phyloP scores from a whole-genome alignment of 1,139 yeast genomes.

The Candida sanyaensis region DNA sequence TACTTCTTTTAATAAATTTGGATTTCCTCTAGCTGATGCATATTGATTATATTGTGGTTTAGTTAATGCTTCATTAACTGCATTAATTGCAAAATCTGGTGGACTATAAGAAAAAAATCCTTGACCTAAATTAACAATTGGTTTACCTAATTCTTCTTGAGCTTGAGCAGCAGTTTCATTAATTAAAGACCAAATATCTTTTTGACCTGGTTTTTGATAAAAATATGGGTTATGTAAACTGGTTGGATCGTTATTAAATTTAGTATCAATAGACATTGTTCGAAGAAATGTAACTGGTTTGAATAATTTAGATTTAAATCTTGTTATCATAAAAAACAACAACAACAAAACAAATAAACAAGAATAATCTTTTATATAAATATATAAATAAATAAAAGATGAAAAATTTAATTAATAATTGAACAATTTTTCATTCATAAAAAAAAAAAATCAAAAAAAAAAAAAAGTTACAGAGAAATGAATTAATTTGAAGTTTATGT shows the following conservation, averaged over 20 bases:
- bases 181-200: slow-evolving; percentile 93
- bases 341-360: background rate
- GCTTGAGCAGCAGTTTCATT: slow-evolving; percentile 91
- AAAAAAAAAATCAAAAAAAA: too few relatives aligned
- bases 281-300: background rate
- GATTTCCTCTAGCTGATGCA: slow-evolving; percentile 88
- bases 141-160: slow-evolving; percentile 60
- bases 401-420: too few relatives aligned
- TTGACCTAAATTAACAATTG: slow-evolving; percentile 88
- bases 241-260: slow-evolving; percentile 12
- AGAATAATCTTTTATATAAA: too few relatives aligned
- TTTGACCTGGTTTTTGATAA: slow-evolving; percentile 53
- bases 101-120: slow-evolving; percentile 96
- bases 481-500: too few relatives aligned
- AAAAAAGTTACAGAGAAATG: too few relatives aligned
- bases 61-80: slow-evolving; percentile 76
- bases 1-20: slow-evolving; percentile 67
- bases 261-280: slow-evolving; percentile 1
- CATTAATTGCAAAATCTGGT: slow-evolving; percentile 82
- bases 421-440: too few relatives aligned
- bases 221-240: slow-evolving; percentile 63
- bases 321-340: slow-evolving; percentile 3
- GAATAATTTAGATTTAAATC: background rate
- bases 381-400: too few relatives aligned
- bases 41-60: slow-evolving; percentile 82